phyloP scores from a whole-genome alignment of 192 early-diverging fungal species.

The Diversispora epigaea region DNA sequence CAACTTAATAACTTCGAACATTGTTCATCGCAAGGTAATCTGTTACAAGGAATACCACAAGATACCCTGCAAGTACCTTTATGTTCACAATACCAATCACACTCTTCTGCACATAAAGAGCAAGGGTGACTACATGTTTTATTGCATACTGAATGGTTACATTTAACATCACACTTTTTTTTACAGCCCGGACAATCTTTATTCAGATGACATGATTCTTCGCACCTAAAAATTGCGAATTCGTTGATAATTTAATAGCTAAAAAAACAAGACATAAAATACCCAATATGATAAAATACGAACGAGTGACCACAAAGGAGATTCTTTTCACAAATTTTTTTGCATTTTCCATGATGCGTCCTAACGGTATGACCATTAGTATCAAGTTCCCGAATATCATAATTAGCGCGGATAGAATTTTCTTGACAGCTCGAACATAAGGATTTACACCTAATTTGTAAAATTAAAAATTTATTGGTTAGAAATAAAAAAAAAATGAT shows the following conservation, averaged over 20 bases:
- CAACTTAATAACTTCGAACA: too few relatives aligned
- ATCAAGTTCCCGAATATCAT: background rate
- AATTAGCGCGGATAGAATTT: background rate
- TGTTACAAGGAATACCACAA: slow-evolving; percentile 57
- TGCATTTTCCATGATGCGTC: slow-evolving; percentile 34
- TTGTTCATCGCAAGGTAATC: slow-evolving; percentile 66
- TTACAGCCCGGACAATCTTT: too few relatives aligned
- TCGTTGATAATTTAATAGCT: too few relatives aligned
- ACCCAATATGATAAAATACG: too few relatives aligned
- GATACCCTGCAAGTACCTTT: slow-evolving; percentile 46
- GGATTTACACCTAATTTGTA: slow-evolving; percentile 43
- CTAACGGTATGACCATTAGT: background rate
- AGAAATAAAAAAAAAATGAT: too few relatives aligned
- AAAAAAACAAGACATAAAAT: too few relatives aligned
- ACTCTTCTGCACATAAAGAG: slow-evolving; percentile 45
- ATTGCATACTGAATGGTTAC: slow-evolving; percentile 45
- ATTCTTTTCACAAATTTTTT: slow-evolving; percentile 35
- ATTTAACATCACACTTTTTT: slow-evolving; percentile 39
- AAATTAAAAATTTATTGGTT: slow-evolving; percentile 26
- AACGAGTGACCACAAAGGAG: background rate
- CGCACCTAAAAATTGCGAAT: too few relatives aligned
- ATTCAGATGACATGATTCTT: too few relatives aligned
- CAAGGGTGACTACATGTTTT: slow-evolving; percentile 43
- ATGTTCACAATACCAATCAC: slow-evolving; percentile 55
- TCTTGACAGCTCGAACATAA: slow-evolving; percentile 44